phyloP scores from a whole-genome alignment of 768 basidiomycete genomes.

The Tubosaeta sp. region DNA sequence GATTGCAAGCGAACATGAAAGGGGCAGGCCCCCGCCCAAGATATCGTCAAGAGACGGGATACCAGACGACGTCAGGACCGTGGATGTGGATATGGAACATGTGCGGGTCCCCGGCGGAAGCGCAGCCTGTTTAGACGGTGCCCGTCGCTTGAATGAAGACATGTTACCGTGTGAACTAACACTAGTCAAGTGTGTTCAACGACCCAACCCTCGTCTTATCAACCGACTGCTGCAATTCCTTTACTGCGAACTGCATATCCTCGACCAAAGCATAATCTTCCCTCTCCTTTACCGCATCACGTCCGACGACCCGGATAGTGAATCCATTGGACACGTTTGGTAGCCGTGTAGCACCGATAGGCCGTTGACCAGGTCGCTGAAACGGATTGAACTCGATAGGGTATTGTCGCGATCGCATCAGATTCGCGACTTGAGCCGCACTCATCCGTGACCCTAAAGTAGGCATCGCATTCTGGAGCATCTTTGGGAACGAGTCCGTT shows the following conservation, averaged over 20 bases:
- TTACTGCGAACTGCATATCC: not conserved
- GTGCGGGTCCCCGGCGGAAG: slow-evolving; percentile 51
- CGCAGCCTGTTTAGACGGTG: slow-evolving; percentile 39
- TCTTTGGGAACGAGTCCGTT: slow-evolving; percentile 26
- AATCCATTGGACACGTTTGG: slow-evolving; percentile 33
- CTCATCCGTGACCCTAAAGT: slow-evolving; percentile 21
- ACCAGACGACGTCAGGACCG: slow-evolving; percentile 73
- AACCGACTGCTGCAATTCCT: slow-evolving; percentile 11
- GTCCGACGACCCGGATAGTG: slow-evolving; percentile 26
- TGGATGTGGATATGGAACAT: slow-evolving; percentile 54
- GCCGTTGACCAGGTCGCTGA: slow-evolving; percentile 31
- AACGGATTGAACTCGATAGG: slow-evolving; percentile 31
- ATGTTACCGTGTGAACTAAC: slow-evolving; percentile 30
- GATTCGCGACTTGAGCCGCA: slow-evolving; percentile 17
- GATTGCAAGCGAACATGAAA: slow-evolving; percentile 68
- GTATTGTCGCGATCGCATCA: slow-evolving; percentile 26
- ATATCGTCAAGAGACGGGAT: slow-evolving; percentile 93
- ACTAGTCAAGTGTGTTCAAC: slow-evolving; percentile 28
- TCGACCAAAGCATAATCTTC: not conserved
- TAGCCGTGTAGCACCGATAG: slow-evolving; percentile 22
- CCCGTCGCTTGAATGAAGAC: slow-evolving; percentile 80
- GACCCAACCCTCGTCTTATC: slow-evolving; percentile 16
- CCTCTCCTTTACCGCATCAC: slow-evolving; percentile 5
- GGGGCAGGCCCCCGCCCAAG: slow-evolving; percentile 85
- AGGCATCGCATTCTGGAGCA: slow-evolving; percentile 25